Evolutionary conservation across 768 basidiomycete genomes (phyloP), one percentile per base, ranked within the genome.

Genomic region (Xerocomus spinulosus): DNA sequence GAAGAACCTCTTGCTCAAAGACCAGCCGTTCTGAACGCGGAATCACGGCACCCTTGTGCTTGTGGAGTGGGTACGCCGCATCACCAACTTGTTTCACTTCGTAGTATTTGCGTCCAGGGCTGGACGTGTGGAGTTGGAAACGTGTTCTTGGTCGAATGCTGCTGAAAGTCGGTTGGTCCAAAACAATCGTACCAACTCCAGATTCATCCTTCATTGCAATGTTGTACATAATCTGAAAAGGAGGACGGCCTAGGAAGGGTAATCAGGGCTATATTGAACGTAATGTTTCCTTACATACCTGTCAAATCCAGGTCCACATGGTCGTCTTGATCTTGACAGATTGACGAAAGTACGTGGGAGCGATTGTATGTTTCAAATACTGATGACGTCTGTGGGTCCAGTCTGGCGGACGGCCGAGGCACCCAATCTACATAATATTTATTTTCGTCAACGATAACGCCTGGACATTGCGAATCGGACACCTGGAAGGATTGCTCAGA

Each of bases 171-270:
- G 85, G 83, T 54, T 89, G 86, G 48, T 83, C 87, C 25, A 87
- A 70, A 39, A 91, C 73, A 51, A 73, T 80, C 2, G 81, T 86
- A 6, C 81, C 84, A 9, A 84, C 83, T 4, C 88, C 86, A 15
- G 72, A 70, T 9, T 84, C 85, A 44, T 72, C 76, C 43, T 83
- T 76, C 61, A 80, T 77, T 1, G 85, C 89, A 45, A 92, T 80
- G 54, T 90, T 87, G 67, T 94, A 96, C 77, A 80, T 85, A 52
- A 95, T 83, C 62, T 95, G 85, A 78, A 94, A 97, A 0, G 93
- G 93, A n/a, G 91, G 83, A 18, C 83, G 82, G 42, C 93, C 93
- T 88, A 57, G 26, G 12, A 14, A 9, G 26, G 39, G 40, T 21
- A 13, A 41, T 51, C 28, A 24, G 35, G 43, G 20, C 33, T 15